A percentile compares a stretch with the other conserved stretches of the same genome.
Evolutionary conservation across 306 rosid species (phyloP).

Genomic region (Rosa multiflora): DNA sequence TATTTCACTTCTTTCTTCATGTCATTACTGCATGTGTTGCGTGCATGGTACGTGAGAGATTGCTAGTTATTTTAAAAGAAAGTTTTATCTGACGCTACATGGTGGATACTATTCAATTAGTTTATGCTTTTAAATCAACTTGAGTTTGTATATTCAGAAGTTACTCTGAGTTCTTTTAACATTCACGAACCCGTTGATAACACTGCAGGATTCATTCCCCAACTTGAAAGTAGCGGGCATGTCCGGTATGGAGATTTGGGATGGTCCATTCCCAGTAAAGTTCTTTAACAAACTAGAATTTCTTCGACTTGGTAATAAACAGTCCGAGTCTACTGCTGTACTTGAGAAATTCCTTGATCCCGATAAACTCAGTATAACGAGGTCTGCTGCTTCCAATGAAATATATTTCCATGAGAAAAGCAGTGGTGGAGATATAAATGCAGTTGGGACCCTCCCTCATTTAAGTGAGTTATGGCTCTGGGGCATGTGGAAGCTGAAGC

Average conservation of each 20-base stretch:
- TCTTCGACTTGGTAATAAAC: rapidly evolving
- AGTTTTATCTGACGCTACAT: too few relatives aligned
- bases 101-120: too few relatives aligned
- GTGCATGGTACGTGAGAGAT: too few relatives aligned
- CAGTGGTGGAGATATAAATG: background rate
- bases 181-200: background rate
- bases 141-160: too few relatives aligned
- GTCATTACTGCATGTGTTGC: too few relatives aligned
- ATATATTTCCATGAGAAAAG: too few relatives aligned
- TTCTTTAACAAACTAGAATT: background rate
- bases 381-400: background rate
- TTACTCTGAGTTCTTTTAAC: background rate
- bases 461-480: background rate
- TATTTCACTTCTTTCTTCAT: too few relatives aligned
- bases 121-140: too few relatives aligned
- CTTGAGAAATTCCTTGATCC: background rate
- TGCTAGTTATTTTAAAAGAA: too few relatives aligned
- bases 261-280: background rate
- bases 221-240: background rate
- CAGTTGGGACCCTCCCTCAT: background rate
- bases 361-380: too few relatives aligned
- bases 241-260: background rate
- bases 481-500: background rate
- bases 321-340: background rate
- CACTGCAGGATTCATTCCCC: background rate